Percentiles rank a stretch among this genome's conserved stretches.
phyloP scores from a whole-genome alignment of 148 eudicot genomes.

The Amaranthus palmeri region DNA sequence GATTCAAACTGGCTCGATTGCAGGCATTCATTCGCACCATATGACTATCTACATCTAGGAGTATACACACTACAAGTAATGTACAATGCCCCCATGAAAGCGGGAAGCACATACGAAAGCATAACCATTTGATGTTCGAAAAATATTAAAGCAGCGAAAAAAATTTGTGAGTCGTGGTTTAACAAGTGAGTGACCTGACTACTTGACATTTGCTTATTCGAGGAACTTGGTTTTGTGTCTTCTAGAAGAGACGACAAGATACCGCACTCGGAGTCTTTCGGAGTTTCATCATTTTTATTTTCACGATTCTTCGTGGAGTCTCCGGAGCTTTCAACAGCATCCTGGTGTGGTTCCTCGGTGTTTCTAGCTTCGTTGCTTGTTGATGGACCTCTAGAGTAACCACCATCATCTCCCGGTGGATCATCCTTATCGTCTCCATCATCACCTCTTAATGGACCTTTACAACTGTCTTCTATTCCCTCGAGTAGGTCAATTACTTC shows the following conservation, averaged over 20 bases:
- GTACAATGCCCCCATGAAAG: background rate
- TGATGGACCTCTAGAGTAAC: slow-evolving; percentile 30
- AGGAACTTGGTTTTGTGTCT: background rate
- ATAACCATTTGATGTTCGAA: slow-evolving; percentile 1
- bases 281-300: no score
- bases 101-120: slow-evolving; percentile 17
- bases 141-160: background rate
- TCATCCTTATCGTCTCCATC: slow-evolving; percentile 42
- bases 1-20: slow-evolving; percentile 7
- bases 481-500: slow-evolving; percentile 13
- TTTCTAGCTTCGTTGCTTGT: background rate
- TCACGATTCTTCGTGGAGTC: slow-evolving; percentile 1
- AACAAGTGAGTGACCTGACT: no score
- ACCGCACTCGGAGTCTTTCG: background rate
- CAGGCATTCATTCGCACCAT: slow-evolving; percentile 13
- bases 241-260: background rate
- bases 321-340: slow-evolving; percentile 7
- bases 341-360: background rate
- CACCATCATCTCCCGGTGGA: slow-evolving; percentile 37
- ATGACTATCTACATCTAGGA: slow-evolving; percentile 26
- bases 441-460: slow-evolving; percentile 35
- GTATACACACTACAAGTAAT: slow-evolving; percentile 24
- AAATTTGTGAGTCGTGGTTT: no score
- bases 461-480: slow-evolving; percentile 11
- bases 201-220: no score